Percentiles rank a stretch among this genome's conserved stretches.
phyloP scores from a whole-genome alignment of 495 filamentous ascomycete genomes.

The Tuber borchii region DNA sequence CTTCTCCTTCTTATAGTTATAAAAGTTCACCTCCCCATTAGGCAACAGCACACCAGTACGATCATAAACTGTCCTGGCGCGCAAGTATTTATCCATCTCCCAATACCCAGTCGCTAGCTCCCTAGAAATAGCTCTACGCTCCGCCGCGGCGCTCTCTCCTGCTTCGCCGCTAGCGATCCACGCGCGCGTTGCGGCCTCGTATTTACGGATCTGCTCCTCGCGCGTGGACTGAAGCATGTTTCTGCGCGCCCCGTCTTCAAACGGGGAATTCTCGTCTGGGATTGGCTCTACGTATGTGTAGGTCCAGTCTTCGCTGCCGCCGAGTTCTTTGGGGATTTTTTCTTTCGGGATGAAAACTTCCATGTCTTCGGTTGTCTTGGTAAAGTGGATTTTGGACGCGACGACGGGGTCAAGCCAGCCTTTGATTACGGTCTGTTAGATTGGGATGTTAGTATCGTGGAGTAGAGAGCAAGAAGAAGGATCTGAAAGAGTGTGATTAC shows the following conservation, averaged over 20 bases:
- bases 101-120: conserved; percentile 72
- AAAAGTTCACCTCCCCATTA: conserved; percentile 63
- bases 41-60: conserved; percentile 60
- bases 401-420: conserved; percentile 98
- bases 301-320: conserved; percentile 72
- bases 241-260: conserved; percentile 54
- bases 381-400: conserved; percentile 90
- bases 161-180: conserved; percentile 54
- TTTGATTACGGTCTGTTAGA: conserved; percentile 65
- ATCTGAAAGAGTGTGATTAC: neutral
- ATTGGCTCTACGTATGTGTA: conserved; percentile 75
- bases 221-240: conserved; percentile 56
- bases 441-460: conserved; percentile 10
- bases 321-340: conserved; percentile 72
- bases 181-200: conserved; percentile 61
- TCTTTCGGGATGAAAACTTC: conserved; percentile 63
- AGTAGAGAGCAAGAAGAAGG: neutral
- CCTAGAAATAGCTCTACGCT: conserved; percentile 53
- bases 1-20: conserved; percentile 42
- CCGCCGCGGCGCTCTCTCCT: conserved; percentile 45
- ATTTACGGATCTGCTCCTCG: conserved; percentile 57
- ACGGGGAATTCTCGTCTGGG: conserved; percentile 50
- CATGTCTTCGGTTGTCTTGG: conserved; percentile 71
- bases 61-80: conserved; percentile 69
- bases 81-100: conserved; percentile 68